These are phyloP conservation scores for Singerocomus inundabilis DNA, from an alignment of 1,284 basidiomycete species.

Conservation along the genomic window DNA sequence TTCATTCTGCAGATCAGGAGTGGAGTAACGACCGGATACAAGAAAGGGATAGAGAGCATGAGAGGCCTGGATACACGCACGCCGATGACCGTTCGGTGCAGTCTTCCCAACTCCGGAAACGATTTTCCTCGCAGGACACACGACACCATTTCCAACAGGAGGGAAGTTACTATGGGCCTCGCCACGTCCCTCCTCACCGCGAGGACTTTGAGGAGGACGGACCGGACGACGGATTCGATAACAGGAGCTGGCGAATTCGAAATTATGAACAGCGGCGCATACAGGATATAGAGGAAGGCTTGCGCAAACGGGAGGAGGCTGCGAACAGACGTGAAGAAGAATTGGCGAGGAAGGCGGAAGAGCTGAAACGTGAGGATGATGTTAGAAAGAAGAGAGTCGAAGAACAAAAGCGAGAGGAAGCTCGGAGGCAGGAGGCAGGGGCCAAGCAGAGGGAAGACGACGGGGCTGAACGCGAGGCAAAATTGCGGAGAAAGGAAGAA, in stretches of 20 bases:
- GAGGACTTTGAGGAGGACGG: conserved; percentile 37
- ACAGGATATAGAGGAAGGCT: conserved; percentile 30
- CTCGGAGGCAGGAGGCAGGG: conserved; percentile 19
- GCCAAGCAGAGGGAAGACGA: conserved; percentile 21
- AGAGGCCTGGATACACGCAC: conserved; percentile 12
- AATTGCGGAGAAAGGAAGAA: conserved; percentile 33
- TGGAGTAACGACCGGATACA: conserved; percentile 27
- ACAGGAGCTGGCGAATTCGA: conserved; percentile 30
- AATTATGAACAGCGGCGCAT: conserved; percentile 35
- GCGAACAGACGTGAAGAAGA: conserved; percentile 31
- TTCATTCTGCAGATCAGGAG: conserved; percentile 29
- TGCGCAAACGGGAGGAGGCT: conserved; percentile 33
- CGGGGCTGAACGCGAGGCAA: conserved; percentile 24
- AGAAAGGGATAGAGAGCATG: conserved; percentile 24
- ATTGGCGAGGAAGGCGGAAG: conserved; percentile 26
- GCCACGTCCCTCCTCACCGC: conserved; percentile 26
- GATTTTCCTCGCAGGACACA: conserved; percentile 34
- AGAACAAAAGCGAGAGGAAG: conserved; percentile 24
- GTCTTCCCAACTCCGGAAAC: conserved; percentile 23
- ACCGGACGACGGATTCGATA: conserved; percentile 34
- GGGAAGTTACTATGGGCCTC: conserved; percentile 8
- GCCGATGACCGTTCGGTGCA: conserved; percentile 29
- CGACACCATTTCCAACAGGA: conserved; percentile 26
- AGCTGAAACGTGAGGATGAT: conserved; percentile 31
- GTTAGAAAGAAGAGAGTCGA: conserved; percentile 22